A percentile compares a stretch with the other conserved stretches of the same genome.
These are phyloP conservation scores for Selaginella moellendorffii DNA, from an alignment of 75 land plant species.

Conservation along the genomic window DNA sequence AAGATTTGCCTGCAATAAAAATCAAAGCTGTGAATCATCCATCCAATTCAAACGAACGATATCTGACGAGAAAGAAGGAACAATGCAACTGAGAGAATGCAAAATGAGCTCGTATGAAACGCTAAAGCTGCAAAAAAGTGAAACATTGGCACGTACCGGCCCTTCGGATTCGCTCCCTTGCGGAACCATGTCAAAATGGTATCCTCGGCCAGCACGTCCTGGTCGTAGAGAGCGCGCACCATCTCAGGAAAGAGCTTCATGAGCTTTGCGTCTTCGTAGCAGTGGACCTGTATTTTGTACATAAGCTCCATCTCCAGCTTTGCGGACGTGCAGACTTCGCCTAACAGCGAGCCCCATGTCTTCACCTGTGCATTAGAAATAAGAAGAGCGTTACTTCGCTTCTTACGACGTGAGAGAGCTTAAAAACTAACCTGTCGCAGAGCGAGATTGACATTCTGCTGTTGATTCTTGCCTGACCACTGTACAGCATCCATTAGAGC, in stretches of 20 bases:
- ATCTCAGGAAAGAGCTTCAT: slow-evolving; percentile 96
- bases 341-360: slow-evolving; percentile 74
- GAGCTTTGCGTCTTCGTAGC: slow-evolving; percentile 94
- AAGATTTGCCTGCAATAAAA: slow-evolving; percentile 65
- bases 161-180: slow-evolving; percentile 80
- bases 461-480: slow-evolving; percentile 98
- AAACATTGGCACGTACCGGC: slow-evolving; percentile 48
- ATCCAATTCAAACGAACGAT: too few species aligned
- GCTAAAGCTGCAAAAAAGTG: too few species aligned
- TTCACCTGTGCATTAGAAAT: slow-evolving; percentile 41
- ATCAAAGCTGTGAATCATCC: too few species aligned
- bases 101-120: too few species aligned
- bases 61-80: too few species aligned
- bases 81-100: too few species aligned
- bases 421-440: slow-evolving; percentile 54
- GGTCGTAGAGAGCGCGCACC: slow-evolving; percentile 75
- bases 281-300: slow-evolving; percentile 87
- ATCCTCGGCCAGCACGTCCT: slow-evolving; percentile 95
- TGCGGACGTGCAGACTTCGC: slow-evolving; percentile 62
- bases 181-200: slow-evolving; percentile 83
- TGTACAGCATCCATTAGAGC: slow-evolving; percentile 93
- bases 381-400: too few species aligned
- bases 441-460: slow-evolving; percentile 85
- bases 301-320: slow-evolving; percentile 78
- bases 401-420: not conserved